Base-by-base conservation (phyloP, 108 stramenopile genomes). In the Conticribra weissflogii region DNA sequence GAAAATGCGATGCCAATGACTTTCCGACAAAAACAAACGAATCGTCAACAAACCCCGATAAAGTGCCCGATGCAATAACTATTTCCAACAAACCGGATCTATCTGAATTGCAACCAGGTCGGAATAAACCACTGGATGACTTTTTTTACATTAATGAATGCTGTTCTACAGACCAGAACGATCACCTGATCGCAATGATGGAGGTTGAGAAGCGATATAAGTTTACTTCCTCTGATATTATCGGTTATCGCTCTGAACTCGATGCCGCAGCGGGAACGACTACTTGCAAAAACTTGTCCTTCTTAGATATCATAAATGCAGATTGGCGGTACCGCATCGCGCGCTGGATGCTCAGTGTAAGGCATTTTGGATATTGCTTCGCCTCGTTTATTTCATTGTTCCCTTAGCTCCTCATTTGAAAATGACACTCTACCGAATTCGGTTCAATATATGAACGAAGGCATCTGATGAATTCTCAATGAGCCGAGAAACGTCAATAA, bases 321-420 rank as follows among this genome's bases (percentile, higher is more conserved):
- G 74, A 68, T 46, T 69, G 76, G 67, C 47, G 76, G 32, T 78
- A 70, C 51, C 62, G 76, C 16, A 78, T 78, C 24, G 61, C 62
- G 2, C 28, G 76, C 24, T 78, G 76, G 76, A 52, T 78, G 60
- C 27, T 78, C 18, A 30, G 54, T 27, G 68, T 69, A 56, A 69
- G 68, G n/a, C n/a, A n/a, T n/a, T n/a, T n/a, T n/a, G n/a, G n/a
- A n/a, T n/a, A n/a, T n/a, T n/a, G n/a, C n/a, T n/a, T n/a, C n/a
- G n/a, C n/a, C n/a, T n/a, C n/a, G n/a, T n/a, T n/a, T n/a, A n/a
- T n/a, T n/a, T n/a, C n/a, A n/a, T n/a, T n/a, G n/a, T n/a, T n/a
- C n/a, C n/a, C n/a, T n/a, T n/a, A n/a, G n/a, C n/a, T n/a, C n/a
- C n/a, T n/a, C n/a, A n/a, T n/a, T n/a, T n/a, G n/a, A n/a, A n/a